A percentile compares a stretch with the other conserved stretches of the same genome.
Evolutionary conservation across 2,329 filamentous ascomycete species (phyloP).

Genomic region (Aspergillus sp.): DNA sequence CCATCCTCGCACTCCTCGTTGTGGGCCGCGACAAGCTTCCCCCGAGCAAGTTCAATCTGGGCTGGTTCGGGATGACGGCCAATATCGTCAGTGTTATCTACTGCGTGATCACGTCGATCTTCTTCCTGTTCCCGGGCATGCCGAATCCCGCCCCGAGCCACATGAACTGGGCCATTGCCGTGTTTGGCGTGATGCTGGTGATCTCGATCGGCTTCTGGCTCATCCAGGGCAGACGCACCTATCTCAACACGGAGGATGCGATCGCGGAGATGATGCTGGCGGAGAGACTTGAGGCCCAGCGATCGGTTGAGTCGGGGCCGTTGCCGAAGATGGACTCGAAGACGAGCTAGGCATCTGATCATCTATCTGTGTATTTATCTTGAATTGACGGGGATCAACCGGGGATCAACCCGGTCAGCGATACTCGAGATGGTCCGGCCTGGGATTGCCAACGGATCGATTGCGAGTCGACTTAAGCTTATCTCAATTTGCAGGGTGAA

Average conservation of each 20-base stretch:
- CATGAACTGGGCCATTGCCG: constrained; percentile 51
- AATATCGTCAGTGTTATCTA: constrained; percentile 46
- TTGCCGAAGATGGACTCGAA: too few relatives aligned
- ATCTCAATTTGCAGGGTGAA: too few relatives aligned
- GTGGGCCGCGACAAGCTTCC: constrained; percentile 47
- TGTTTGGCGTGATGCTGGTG: constrained; percentile 48
- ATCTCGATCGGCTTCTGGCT: constrained; percentile 44
- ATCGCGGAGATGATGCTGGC: constrained; percentile 17
- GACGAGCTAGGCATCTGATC: too few relatives aligned
- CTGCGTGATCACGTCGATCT: constrained; percentile 44
- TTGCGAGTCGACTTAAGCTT: too few relatives aligned
- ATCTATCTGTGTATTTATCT: too few relatives aligned
- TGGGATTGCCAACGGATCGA: too few relatives aligned
- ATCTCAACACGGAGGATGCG: constrained; percentile 25
- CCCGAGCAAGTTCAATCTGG: constrained; percentile 37
- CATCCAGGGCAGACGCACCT: constrained; percentile 34
- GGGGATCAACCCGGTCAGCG: too few relatives aligned
- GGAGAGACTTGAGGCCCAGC: constrained; percentile 11
- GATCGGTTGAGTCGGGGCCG: not conserved
- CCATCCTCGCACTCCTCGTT: constrained; percentile 40
- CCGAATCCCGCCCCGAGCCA: constrained; percentile 40
- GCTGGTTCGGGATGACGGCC: constrained; percentile 31
- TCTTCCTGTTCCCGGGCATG: constrained; percentile 45
- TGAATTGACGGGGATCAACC: too few relatives aligned
- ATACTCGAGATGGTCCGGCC: too few relatives aligned